A percentile compares a stretch with the other conserved stretches of the same genome.
phyloP scores from a whole-genome alignment of 345 rosid genomes.

The Salix caprea region DNA sequence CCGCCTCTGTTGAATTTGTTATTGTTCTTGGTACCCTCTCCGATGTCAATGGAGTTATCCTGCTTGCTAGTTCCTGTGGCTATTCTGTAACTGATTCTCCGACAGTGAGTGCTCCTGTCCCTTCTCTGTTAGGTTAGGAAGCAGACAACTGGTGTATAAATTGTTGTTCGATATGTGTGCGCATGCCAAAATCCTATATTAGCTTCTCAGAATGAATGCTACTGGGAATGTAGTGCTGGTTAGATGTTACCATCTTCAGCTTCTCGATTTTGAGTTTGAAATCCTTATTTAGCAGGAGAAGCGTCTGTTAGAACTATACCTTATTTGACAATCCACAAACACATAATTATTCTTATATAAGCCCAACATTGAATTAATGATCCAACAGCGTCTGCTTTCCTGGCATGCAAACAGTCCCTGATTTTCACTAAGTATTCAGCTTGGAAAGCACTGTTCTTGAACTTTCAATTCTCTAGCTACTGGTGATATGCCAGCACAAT shows the following conservation, averaged over 20 bases:
- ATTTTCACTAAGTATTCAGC: background rate
- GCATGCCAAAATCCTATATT: background rate
- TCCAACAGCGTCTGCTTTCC: background rate
- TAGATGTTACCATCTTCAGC: background rate
- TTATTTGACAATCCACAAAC: too few species aligned
- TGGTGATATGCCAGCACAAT: background rate
- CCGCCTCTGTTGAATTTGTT: conserved; percentile 56
- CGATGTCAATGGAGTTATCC: conserved; percentile 72
- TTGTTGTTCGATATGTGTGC: background rate
- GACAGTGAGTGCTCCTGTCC: conserved; percentile 42
- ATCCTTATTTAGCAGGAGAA: background rate
- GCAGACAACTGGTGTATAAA: background rate
- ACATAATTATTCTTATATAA: too few species aligned
- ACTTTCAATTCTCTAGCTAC: background rate
- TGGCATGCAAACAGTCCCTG: background rate
- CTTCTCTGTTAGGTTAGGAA: conserved; percentile 3
- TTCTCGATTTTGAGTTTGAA: background rate
- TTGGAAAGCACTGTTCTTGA: background rate
- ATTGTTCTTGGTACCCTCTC: conserved; percentile 63
- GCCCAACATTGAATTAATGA: too few species aligned
- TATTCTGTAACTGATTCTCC: conserved; percentile 83
- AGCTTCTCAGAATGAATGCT: too few species aligned
- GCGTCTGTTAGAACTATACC: background rate
- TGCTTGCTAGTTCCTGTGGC: conserved; percentile 92
- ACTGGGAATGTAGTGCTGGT: background rate